These are phyloP conservation scores for Ophiocordyceps camponoti-saundersi DNA, from an alignment of 2,329 filamentous ascomycete species.

Conservation along the genomic window DNA sequence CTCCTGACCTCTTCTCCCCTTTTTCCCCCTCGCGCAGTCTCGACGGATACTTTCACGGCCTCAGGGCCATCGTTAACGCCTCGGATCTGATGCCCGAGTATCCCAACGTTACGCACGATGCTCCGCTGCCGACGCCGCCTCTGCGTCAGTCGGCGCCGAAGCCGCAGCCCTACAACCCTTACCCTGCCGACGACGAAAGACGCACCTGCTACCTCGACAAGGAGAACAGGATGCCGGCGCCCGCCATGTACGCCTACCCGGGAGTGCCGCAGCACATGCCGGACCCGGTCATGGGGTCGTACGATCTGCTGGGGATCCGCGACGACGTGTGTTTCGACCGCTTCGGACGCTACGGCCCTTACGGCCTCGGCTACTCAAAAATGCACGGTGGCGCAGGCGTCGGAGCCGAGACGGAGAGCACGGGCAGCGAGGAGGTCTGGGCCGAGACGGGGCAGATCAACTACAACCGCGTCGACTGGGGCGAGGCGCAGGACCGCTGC, in stretches of 20 bases:
- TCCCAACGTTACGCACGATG: slow-evolving; percentile 27
- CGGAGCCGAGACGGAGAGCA: slow-evolving; percentile 53
- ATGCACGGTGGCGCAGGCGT: slow-evolving; percentile 55
- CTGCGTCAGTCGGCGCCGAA: slow-evolving; percentile 21
- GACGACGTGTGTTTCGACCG: slow-evolving; percentile 78
- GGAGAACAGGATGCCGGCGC: slow-evolving; percentile 36
- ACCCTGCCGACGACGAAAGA: slow-evolving; percentile 37
- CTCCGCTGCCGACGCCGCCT: slow-evolving; percentile 15
- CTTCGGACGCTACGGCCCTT: slow-evolving; percentile 69
- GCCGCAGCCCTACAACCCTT: slow-evolving; percentile 46
- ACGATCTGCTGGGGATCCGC: slow-evolving; percentile 54
- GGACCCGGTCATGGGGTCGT: slow-evolving; percentile 60
- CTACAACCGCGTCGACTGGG: slow-evolving; percentile 39
- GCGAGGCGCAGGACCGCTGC: slow-evolving; percentile 33
- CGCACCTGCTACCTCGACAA: slow-evolving; percentile 47
- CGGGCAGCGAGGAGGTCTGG: slow-evolving; percentile 48
- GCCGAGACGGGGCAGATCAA: slow-evolving; percentile 35
- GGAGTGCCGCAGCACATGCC: slow-evolving; percentile 64
- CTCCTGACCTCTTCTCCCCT: not conserved
- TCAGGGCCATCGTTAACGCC: slow-evolving; percentile 50
- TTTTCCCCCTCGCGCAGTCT: slow-evolving; percentile 33
- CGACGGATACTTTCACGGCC: slow-evolving; percentile 62
- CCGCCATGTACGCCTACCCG: slow-evolving; percentile 49
- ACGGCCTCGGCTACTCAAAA: slow-evolving; percentile 67
- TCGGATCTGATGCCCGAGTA: slow-evolving; percentile 57